Base-by-base conservation (phyloP, 176 grass and related monocot species). In the Oryza australiensis region DNA sequence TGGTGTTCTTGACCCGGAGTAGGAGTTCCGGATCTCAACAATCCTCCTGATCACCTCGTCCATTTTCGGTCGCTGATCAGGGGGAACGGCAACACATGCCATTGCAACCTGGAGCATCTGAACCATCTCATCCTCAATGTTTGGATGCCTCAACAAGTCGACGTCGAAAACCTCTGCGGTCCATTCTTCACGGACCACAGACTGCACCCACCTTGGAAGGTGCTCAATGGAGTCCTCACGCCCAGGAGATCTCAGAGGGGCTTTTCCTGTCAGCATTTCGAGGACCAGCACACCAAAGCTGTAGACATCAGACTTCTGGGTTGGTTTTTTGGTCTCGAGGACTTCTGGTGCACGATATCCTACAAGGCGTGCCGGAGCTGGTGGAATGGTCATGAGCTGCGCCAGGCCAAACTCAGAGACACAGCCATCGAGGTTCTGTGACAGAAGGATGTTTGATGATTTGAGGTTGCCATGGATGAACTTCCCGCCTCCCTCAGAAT, bases 101-200 rank as follows among this genome's bases (percentile, higher is more conserved):
- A 99, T 95, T 24, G 96, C 96, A 22, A 99, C 75, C 85, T 99
- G 93, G 73, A 99, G 93, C 91, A 95, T 86, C 89, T 88, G 90
- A 5, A 99, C 96, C 91, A 99, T 91, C 80, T 99, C 96, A 1
- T 99, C 93, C 83, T 99, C 96, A 4, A 99, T 86, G 72, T 94
- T 89, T 12, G 85, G 93, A 70, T 94, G 82, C 77, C 70, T 86
- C 9, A 95, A 3, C 87, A 99, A 70, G 67, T 95, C 87, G 11
- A 91, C 83, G 26, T 99, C 96, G 7, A 99, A 99, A 43, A 99
- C 91, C 87, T 99, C 96, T 0, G 96, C 91, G 0, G 96, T 99
- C 96, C 96, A 99, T 68, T 99, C 96, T 68, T 99, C 96, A 9
- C 93, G 93, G 23, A 99, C 96, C 62, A 99, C 93, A 1, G 90